A percentile compares a stretch with the other conserved stretches of the same genome.
phyloP scores from a whole-genome alignment of 1,139 yeast species.

The Pneumocystis sp. region DNA sequence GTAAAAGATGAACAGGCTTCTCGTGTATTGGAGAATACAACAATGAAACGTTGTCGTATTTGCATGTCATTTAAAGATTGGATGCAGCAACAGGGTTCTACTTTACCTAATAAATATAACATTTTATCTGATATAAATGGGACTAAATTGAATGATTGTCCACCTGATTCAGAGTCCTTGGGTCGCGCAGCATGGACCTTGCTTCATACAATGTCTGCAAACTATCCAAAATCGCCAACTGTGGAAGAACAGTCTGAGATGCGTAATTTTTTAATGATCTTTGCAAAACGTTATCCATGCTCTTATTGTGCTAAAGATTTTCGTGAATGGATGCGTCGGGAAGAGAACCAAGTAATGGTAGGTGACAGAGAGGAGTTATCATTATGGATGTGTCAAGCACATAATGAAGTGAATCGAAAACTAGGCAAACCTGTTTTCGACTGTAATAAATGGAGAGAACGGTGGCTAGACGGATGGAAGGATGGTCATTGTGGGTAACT shows the following conservation, averaged over 20 bases:
- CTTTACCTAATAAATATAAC: background rate
- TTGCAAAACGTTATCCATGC: slow-evolving; percentile 81
- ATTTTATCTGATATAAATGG: background rate
- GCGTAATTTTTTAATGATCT: slow-evolving; percentile 50
- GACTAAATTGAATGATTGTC: slow-evolving; percentile 35
- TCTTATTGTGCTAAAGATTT: slow-evolving; percentile 89
- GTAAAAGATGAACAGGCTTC: background rate
- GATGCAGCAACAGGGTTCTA: background rate
- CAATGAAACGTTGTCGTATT: background rate
- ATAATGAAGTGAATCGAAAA: slow-evolving; percentile 73
- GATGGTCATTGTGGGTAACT: slow-evolving; percentile 15
- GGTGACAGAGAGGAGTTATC: slow-evolving; percentile 67
- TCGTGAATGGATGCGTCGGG: slow-evolving; percentile 39
- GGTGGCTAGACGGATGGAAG: slow-evolving; percentile 42
- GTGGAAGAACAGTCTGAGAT: slow-evolving; percentile 52
- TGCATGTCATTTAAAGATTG: background rate
- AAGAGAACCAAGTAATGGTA: slow-evolving; percentile 48
- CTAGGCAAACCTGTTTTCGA: slow-evolving; percentile 75
- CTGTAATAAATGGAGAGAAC: slow-evolving; percentile 75
- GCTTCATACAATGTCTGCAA: slow-evolving; percentile 79
- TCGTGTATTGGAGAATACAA: background rate
- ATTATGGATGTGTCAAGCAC: slow-evolving; percentile 87
- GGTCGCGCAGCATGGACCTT: slow-evolving; percentile 91
- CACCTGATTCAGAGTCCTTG: slow-evolving; percentile 70
- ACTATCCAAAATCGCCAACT: slow-evolving; percentile 61